Conservation (phyloP, 169 alveolate genomes). For the Theileria orientalis region DNA sequence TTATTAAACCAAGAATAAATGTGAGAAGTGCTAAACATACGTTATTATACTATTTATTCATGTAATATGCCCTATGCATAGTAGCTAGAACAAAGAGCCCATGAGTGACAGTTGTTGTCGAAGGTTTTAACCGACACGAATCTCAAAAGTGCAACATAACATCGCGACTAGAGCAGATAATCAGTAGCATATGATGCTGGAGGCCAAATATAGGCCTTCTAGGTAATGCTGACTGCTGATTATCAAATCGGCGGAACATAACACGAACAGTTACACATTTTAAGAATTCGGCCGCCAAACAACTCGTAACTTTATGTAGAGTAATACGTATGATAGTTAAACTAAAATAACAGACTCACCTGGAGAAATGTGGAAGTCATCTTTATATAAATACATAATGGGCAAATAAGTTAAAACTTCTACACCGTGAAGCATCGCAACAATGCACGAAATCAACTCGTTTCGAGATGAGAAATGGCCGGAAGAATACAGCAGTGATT, state of each 20-base stretch:
- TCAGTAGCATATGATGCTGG: too few relatives aligned
- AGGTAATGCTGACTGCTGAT: too few relatives aligned
- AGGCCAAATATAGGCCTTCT: too few relatives aligned
- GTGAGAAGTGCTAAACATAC: slow-evolving; percentile 72
- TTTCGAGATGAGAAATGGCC: slow-evolving; percentile 17
- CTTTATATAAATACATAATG: slow-evolving; percentile 81
- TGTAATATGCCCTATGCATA: background rate
- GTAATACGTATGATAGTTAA: background rate
- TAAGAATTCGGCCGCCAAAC: too few relatives aligned
- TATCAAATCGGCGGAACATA: too few relatives aligned
- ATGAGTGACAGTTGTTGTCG: too few relatives aligned
- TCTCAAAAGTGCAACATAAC: too few relatives aligned
- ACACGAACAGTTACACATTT: background rate
- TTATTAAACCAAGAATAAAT: slow-evolving; percentile 74
- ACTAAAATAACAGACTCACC: slow-evolving; percentile 39
- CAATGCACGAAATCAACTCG: slow-evolving; percentile 59
- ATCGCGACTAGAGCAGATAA: too few relatives aligned
- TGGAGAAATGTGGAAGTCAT: slow-evolving; percentile 76
- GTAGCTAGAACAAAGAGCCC: too few relatives aligned
- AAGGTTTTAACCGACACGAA: background rate
- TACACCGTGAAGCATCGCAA: slow-evolving; percentile 81
- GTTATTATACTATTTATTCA: background rate
- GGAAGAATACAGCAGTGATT: background rate
- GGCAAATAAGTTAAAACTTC: slow-evolving; percentile 82
- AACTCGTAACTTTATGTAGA: background rate